phyloP scores from a whole-genome alignment of 805 yeast species.

The Suhomyces sp. region DNA sequence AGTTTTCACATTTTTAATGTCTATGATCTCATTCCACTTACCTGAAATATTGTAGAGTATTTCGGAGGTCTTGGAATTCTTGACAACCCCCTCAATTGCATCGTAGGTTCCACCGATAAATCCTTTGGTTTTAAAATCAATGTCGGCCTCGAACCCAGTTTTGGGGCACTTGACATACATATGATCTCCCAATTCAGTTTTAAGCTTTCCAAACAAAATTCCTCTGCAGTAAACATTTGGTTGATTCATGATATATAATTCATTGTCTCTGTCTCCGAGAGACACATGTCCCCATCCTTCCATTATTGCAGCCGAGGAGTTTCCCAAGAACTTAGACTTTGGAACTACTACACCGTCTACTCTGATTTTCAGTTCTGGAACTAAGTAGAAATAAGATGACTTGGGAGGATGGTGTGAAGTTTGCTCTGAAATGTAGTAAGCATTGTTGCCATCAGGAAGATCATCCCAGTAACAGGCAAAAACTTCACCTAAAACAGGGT shows the following conservation, averaged over 20 bases:
- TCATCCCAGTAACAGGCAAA: slow-evolving; percentile 93
- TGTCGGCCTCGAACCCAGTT: slow-evolving; percentile 64
- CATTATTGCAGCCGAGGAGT: slow-evolving; percentile 97
- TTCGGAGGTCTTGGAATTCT: slow-evolving; percentile 47
- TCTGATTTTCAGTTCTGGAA: slow-evolving; percentile 77
- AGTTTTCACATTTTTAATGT: slow-evolving; percentile 52
- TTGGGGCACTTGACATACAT: slow-evolving; percentile 68
- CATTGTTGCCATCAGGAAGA: slow-evolving; percentile 61
- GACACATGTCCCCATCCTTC: slow-evolving; percentile 80
- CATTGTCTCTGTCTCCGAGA: slow-evolving; percentile 63
- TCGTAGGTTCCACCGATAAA: slow-evolving; percentile 91
- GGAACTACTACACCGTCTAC: slow-evolving; percentile 91
- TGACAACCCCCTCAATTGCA: slow-evolving; percentile 75
- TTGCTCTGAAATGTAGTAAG: slow-evolving; percentile 89
- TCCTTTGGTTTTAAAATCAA: slow-evolving; percentile 94
- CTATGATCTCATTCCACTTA: slow-evolving; percentile 89
- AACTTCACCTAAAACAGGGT: slow-evolving; percentile 91
- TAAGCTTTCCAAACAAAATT: slow-evolving; percentile 84
- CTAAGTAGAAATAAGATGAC: slow-evolving; percentile 84
- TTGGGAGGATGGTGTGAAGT: slow-evolving; percentile 99
- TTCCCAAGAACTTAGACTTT: slow-evolving; percentile 84
- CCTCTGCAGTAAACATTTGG: slow-evolving; percentile 97
- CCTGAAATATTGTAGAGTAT: slow-evolving; percentile 70
- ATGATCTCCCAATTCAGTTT: slow-evolving; percentile 90
- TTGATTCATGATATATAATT: slow-evolving; percentile 81